Conservation (phyloP, 2,329 filamentous ascomycete species). For the Harringtonia lauricola region DNA sequence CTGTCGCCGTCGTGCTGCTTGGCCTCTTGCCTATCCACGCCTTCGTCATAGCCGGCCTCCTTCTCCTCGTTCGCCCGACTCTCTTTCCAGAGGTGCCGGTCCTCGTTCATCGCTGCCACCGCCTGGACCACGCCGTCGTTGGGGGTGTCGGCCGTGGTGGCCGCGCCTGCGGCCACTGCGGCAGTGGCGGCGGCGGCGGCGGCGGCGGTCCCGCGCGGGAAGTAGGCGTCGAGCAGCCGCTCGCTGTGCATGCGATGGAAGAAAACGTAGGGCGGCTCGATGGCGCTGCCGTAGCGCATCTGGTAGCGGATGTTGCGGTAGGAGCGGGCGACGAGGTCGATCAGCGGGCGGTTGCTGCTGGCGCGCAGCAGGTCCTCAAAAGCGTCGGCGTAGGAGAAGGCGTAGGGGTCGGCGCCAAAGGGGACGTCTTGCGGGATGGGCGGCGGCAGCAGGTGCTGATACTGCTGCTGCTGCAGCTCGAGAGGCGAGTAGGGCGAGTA, state of each 20-base stretch:
- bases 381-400: slow-evolving; percentile 44
- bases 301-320: slow-evolving; percentile 15
- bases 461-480: slow-evolving; percentile 22
- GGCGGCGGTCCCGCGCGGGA: slow-evolving; percentile 11
- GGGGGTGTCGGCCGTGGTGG: background rate
- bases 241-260: slow-evolving; percentile 22
- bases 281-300: slow-evolving; percentile 13
- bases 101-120: slow-evolving; percentile 2
- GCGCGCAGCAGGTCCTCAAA: slow-evolving; percentile 46
- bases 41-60: slow-evolving; percentile 1
- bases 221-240: slow-evolving; percentile 24
- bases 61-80: background rate
- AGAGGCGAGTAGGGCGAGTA: slow-evolving; percentile 33
- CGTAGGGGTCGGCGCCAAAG: slow-evolving; percentile 20
- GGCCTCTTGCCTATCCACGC: background rate
- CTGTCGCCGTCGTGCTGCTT: slow-evolving; percentile 1
- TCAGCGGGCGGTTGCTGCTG: slow-evolving; percentile 29
- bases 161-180: no score
- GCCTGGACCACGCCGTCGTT: slow-evolving; percentile 8
- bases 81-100: slow-evolving; percentile 12
- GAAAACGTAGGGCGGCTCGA: slow-evolving; percentile 32
- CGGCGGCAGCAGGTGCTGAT: slow-evolving; percentile 26
- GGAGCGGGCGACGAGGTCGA: slow-evolving; percentile 26
- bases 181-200: background rate
- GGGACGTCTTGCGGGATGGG: slow-evolving; percentile 35